These are phyloP conservation scores for Pythium monospermum DNA, from an alignment of 352 stramenopile species.

Conservation along the genomic window DNA sequence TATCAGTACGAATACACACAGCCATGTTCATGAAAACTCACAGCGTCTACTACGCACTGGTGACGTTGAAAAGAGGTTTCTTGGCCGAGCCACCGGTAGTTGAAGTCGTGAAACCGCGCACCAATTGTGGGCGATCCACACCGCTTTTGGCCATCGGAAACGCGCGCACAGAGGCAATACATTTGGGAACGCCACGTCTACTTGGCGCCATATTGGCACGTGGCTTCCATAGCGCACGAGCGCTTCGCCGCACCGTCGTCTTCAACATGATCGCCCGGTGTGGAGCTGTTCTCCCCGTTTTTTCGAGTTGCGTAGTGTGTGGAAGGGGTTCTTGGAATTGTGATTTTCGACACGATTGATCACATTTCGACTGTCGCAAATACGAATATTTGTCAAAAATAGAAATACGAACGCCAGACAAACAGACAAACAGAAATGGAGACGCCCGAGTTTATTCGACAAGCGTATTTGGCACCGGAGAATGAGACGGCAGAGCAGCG, in stretches of 20 bases:
- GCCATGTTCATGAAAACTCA: neutral
- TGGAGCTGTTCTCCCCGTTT: too few species aligned
- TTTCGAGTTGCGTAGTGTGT: neutral
- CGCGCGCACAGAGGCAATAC: conserved; percentile 5
- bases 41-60: conserved; percentile 9
- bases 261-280: conserved; percentile 16
- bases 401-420: neutral
- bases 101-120: conserved; percentile 11
- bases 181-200: neutral
- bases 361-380: conserved; percentile 9
- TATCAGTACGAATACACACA: neutral
- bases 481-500: conserved; percentile 46
- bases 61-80: neutral
- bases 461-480: conserved; percentile 37
- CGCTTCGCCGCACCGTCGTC: conserved; percentile 6
- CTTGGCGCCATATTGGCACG: neutral
- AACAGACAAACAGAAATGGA: conserved; percentile 22
- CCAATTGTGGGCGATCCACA: conserved; percentile 6
- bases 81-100: neutral
- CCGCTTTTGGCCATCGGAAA: conserved; percentile 1
- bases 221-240: neutral
- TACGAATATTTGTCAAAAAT: conserved; percentile 7
- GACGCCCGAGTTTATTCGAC: conserved; percentile 47
- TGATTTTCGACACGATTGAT: conserved; percentile 15
- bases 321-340: too few species aligned